Base-by-base conservation (phyloP, 139 green algal species). In the Coelastrella sp. region DNA sequence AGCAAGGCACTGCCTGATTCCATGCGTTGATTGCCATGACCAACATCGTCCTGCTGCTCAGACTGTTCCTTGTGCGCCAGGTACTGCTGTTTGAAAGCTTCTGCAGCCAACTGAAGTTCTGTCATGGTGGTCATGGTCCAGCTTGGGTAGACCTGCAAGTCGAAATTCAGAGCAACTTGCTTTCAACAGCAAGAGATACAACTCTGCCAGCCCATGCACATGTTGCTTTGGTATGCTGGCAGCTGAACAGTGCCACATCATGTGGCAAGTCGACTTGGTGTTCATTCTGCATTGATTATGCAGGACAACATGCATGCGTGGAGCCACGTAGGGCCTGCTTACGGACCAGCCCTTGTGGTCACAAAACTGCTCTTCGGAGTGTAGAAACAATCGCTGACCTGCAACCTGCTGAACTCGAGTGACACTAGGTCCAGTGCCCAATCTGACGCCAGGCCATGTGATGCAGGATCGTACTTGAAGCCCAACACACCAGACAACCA, bases 21-120 rank as follows among this genome's bases (percentile, higher is more conserved):
- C n/a, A n/a, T n/a, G n/a, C n/a, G n/a, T n/a, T n/a, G n/a, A n/a
- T n/a, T n/a, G n/a, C n/a, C n/a, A n/a, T n/a, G n/a, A n/a, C n/a
- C n/a, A n/a, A 11, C 13, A 11, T 72, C 21, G 30, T 41, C 13
- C 5, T 78, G 69, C 69, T 79, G 37, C 71, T 62, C 23, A 4
- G 17, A 23, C 2, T 60, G n/a, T 30, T 59, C 5, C 37, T 79
- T 41, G 41, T 60, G 37, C 21, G 11, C n/a, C 0, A 75, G 4
- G 81, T 91, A 91, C 9, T 77, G 53, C 0, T 17, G 7, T 27
- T 81, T 79, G 85, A 89, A 93, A 13, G 57, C 57, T 27, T 67
- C 75, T 25, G 89, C 84, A 15, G 89, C 85, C 2, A 45, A 19
- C 37, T 85, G 35, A 43, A 93, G 38, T 13, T 93, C 81, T 4